Conservation (phyloP, 1,284 basidiomycete species). For the Rhodotorula sp. region DNA sequence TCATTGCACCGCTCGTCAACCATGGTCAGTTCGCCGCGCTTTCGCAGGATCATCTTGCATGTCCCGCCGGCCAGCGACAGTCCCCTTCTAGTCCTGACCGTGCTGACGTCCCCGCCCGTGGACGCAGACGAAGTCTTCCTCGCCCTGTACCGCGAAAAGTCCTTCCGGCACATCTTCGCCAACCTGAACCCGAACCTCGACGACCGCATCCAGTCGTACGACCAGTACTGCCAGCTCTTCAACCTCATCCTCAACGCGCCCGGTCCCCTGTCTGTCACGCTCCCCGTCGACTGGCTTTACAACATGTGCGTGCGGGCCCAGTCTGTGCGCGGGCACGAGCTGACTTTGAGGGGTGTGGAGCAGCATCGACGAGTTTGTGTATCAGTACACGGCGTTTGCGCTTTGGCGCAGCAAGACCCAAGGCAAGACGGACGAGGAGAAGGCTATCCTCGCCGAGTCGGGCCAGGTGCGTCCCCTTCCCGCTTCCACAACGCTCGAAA, state of each 20-base stretch:
- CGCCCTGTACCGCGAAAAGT: slow-evolving; percentile 92
- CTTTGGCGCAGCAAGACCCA: slow-evolving; percentile 83
- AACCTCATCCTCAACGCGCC: slow-evolving; percentile 95
- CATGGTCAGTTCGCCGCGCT: slow-evolving; percentile 62
- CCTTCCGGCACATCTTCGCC: slow-evolving; percentile 74
- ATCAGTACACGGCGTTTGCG: slow-evolving; percentile 96
- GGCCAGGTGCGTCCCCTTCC: slow-evolving; percentile 25
- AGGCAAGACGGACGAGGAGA: slow-evolving; percentile 85
- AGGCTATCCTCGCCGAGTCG: slow-evolving; percentile 64
- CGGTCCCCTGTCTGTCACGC: slow-evolving; percentile 83
- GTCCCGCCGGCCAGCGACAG: too few species aligned
- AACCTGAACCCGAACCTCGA: slow-evolving; percentile 89
- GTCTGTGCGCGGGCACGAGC: not conserved
- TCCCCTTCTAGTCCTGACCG: not conserved
- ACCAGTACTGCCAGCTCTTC: slow-evolving; percentile 92
- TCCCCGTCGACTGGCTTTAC: slow-evolving; percentile 98
- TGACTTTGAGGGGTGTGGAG: not conserved
- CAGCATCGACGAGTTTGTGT: slow-evolving; percentile 93
- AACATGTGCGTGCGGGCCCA: slow-evolving; percentile 61
- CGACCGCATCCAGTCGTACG: slow-evolving; percentile 97
- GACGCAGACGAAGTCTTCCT: slow-evolving; percentile 82
- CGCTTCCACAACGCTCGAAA: slow-evolving; percentile 4
- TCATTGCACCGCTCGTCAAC: slow-evolving; percentile 88
- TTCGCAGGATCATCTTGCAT: slow-evolving; percentile 7
- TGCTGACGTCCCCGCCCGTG: too few species aligned